A percentile compares a stretch with the other conserved stretches of the same genome.
These are phyloP conservation scores for Lachancea dasiensis DNA, from an alignment of 805 yeast species.

Conservation along the genomic window DNA sequence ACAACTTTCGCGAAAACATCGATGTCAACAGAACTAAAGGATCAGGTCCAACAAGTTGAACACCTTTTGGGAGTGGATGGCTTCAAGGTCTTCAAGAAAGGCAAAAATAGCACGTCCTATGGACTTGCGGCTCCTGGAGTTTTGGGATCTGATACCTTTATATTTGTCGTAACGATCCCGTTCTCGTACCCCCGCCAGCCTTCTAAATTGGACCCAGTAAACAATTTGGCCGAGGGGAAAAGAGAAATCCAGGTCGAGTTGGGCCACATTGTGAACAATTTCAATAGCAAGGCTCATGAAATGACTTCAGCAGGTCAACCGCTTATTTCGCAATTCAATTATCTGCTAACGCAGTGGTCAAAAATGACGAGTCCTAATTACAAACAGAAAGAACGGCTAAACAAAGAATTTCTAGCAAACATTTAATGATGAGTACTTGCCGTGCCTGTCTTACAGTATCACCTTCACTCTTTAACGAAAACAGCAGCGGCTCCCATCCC, in stretches of 20 bases:
- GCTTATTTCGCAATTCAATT: conserved; percentile 23
- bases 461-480: conserved; percentile 64
- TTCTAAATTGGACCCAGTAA: conserved; percentile 14
- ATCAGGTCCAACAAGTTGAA: conserved; percentile 18
- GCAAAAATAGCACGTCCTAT: conserved; percentile 20
- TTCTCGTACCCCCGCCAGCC: conserved; percentile 24
- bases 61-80: conserved; percentile 14
- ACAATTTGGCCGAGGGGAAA: background rate
- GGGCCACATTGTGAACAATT: conserved; percentile 16
- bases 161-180: conserved; percentile 20
- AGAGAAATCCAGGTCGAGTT: background rate
- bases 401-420: conserved; percentile 14
- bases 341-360: conserved; percentile 17
- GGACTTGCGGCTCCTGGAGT: conserved; percentile 12
- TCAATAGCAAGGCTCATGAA: conserved; percentile 19
- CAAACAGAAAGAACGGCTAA: conserved; percentile 14
- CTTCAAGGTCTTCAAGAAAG: conserved; percentile 21
- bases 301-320: conserved; percentile 13
- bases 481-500: conserved; percentile 98
- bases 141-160: conserved; percentile 8
- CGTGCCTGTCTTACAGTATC: no score
- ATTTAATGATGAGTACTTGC: background rate
- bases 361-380: conserved; percentile 13
- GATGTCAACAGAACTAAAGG: conserved; percentile 8
- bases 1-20: background rate